Base-by-base conservation (phyloP, 2,329 filamentous ascomycete species). In the Trichoderma hamatum region DNA sequence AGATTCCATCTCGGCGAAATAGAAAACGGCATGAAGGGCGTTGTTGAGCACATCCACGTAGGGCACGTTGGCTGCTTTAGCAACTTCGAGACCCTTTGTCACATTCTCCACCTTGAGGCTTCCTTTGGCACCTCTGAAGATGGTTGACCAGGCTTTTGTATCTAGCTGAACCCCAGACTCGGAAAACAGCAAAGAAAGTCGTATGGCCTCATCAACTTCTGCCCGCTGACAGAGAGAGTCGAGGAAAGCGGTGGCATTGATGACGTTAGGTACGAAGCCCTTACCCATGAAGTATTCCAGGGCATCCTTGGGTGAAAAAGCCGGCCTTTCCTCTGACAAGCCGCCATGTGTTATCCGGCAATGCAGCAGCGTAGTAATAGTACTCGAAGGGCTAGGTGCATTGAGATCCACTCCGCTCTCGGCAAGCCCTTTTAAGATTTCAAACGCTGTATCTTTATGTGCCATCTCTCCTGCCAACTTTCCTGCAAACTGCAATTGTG, bases 61-160 rank as follows among this genome's bases (percentile, higher is more conserved):
- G 2, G 83, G 72, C 56, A 81, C 82, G 5, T 84, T 77, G 62
- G 90, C 82, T 55, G 91, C 83, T 36, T 82, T 80, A 54, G 78
- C 80, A 1, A 82, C 73, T 13, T 80, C 81, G 32, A 81, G 71
- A 1, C 78, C 75, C 36, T 74, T 74, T 19, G 71, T 68, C n/a
- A 93, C 82, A 30, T 84, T 84, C 3, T 82, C 77, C 5, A 84
- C 81, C 70, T 92, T 84, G 28, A 83, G 78, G 24, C 82, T 82
- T 4, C 77, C 76, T 72, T 93, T 92, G 63, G 92, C 90, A 36
- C 90, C 90, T 69, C 90, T 86, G 52, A 97, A 84, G 39, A 97
- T 82, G 32, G 89, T 88, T 1, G 89, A 84, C 76, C 90, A 92
- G 0, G 92, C 90, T 72, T 88, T 85, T 0, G 80, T 80, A 76